Evolutionary conservation across 805 yeast species (phyloP).

Genomic region (Myxozyma kluyveri): DNA sequence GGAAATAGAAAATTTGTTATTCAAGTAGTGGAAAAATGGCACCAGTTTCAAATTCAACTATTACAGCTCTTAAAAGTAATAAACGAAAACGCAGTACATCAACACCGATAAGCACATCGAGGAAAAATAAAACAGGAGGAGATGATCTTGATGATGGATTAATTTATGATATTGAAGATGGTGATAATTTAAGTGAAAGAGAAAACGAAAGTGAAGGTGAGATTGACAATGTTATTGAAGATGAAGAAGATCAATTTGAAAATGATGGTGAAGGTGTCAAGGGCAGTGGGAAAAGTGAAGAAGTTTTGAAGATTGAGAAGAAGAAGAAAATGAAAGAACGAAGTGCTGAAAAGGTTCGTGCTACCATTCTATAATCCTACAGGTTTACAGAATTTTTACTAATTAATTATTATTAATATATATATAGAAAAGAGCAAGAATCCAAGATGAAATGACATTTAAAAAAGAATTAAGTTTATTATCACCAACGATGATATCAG

Average conservation of each 20-base stretch:
- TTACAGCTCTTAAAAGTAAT: too few species aligned
- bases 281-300: conserved; percentile 1
- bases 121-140: conserved; percentile 2
- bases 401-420: background rate
- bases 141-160: conserved; percentile 30
- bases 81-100: too few species aligned
- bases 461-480: conserved; percentile 11
- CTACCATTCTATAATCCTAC: background rate
- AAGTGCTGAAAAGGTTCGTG: conserved; percentile 14
- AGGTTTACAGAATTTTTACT: background rate
- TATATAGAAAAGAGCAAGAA: conserved; percentile 18
- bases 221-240: background rate
- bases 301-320: conserved; percentile 12
- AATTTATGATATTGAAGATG: conserved; percentile 19
- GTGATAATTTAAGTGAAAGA: conserved; percentile 2
- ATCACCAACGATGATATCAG: conserved; percentile 18
- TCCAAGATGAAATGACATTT: conserved; percentile 21
- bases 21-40: too few species aligned
- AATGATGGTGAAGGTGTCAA: background rate
- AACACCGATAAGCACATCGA: too few species aligned
- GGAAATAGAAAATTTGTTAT: too few species aligned
- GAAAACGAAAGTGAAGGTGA: conserved; percentile 6
- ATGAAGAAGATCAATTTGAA: conserved; percentile 3
- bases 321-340: conserved; percentile 14
- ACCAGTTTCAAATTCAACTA: too few species aligned